phyloP scores from a whole-genome alignment of 2,329 filamentous ascomycete species.

The Xylariaceae sp. region DNA sequence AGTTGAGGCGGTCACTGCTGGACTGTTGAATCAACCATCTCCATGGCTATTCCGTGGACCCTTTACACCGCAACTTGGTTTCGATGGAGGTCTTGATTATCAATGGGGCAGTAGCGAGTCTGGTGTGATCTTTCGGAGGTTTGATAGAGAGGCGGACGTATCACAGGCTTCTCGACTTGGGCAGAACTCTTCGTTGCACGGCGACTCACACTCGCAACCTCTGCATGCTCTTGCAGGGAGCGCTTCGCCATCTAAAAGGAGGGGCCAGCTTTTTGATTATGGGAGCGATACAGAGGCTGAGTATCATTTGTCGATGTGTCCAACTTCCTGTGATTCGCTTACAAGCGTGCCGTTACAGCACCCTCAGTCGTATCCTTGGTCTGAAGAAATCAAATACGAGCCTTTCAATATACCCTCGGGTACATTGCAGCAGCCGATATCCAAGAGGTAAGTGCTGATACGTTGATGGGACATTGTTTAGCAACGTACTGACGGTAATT shows the following conservation, averaged over 20 bases:
- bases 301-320: neutral
- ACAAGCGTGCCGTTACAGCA: neutral
- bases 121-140: constrained; percentile 17
- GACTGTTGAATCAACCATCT: constrained; percentile 22
- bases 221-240: constrained; percentile 2
- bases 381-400: too few species aligned
- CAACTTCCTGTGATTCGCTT: neutral
- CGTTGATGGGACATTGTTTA: neutral
- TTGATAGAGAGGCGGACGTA: constrained; percentile 16
- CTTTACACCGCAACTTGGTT: constrained; percentile 43
- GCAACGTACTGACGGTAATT: neutral
- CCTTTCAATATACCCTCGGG: neutral
- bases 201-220: neutral
- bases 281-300: constrained; percentile 1
- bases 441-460: neutral
- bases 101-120: constrained; percentile 29
- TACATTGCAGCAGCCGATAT: neutral
- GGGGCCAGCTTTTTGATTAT: constrained; percentile 18
- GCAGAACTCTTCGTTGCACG: neutral
- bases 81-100: constrained; percentile 43
- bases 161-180: constrained; percentile 4
- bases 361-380: neutral
- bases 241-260: constrained; percentile 17
- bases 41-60: constrained; percentile 38
- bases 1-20: constrained; percentile 26